Percentiles rank a stretch among this genome's conserved stretches.
phyloP scores from a whole-genome alignment of 495 filamentous ascomycete species.

The Trichocladium uniseriatum region DNA sequence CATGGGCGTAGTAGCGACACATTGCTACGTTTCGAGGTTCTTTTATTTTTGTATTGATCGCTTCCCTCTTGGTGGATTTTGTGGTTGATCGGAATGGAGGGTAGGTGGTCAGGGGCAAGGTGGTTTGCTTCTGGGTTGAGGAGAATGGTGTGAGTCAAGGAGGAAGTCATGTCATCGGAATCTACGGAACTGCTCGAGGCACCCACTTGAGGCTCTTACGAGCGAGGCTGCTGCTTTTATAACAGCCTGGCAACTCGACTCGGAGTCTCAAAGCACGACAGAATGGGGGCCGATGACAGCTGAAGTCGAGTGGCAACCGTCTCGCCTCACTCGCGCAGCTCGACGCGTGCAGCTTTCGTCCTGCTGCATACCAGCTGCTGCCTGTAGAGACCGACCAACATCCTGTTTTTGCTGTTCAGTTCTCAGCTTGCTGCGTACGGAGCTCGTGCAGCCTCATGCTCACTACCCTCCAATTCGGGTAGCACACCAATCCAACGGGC shows the following conservation, averaged over 20 bases:
- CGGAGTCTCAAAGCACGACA: no score
- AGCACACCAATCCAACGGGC: conserved; percentile 1
- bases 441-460: background rate
- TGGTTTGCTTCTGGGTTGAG: no score
- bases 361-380: background rate
- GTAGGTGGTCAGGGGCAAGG: no score
- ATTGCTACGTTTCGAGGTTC: no score
- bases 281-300: background rate
- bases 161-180: no score
- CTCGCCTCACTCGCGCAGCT: conserved; percentile 13
- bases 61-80: no score
- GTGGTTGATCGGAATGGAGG: no score
- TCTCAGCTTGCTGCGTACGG: background rate
- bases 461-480: conserved; percentile 1
- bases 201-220: no score
- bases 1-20: conserved; percentile 30
- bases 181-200: no score
- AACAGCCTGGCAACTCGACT: background rate
- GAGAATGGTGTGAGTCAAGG: no score
- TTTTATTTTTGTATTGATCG: no score
- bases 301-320: conserved; percentile 4
- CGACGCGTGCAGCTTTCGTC: background rate
- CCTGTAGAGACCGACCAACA: conserved; percentile 1
- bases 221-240: background rate
- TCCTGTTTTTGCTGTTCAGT: background rate